Base-by-base conservation (phyloP, 2,329 filamentous ascomycete genomes). In the Aspergillus thermomutatus region DNA sequence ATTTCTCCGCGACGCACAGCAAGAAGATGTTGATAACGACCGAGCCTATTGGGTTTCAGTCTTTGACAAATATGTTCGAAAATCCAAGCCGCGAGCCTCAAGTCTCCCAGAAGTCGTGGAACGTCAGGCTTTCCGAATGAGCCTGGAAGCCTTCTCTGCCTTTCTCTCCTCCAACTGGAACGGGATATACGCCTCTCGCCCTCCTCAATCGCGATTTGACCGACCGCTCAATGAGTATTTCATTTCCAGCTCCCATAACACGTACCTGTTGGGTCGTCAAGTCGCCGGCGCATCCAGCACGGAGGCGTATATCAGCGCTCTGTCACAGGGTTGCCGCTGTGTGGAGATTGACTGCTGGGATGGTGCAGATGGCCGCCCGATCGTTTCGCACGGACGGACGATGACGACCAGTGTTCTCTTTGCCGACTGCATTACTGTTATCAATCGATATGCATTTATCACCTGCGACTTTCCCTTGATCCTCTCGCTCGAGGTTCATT, bases 271-370 rank as follows among this genome's bases (percentile, higher is more conserved):
- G 4, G 94, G 94, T 14, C 87, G 92, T 53, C 94, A 99, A 72
- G 87, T 97, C 2, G 89, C 87, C 10, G 93, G 93, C 27, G 85
- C 90, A 47, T 97, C 94, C 1, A 97, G 92, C 69, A 90, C 95
- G 2, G 94, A 99, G 73, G 92, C 92, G 46, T 99, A 99, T 76
- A 95, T 97, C 65, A 87, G 87, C 8, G 91, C 92, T 3, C 82
- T 99, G 6, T 87, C 90, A 61, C 88, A 90, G 58, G 92, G 92
- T 8, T 99, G 94, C 72, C 89, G 94, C 50, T 97, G 94, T 72
- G 88, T 99, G 48, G 94, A 99, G 76, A 91, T 99, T 52, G 94
- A 99, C 75, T 97, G 93, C 75, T 99, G 94, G 94, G 92, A 99
- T 74, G 94, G 94, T 17, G 83, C 85, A 52, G 89, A 96, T 69